A percentile compares a stretch with the other conserved stretches of the same genome.
Conservation (phyloP, 768 basidiomycete species). For the Trametes cubensis region DNA sequence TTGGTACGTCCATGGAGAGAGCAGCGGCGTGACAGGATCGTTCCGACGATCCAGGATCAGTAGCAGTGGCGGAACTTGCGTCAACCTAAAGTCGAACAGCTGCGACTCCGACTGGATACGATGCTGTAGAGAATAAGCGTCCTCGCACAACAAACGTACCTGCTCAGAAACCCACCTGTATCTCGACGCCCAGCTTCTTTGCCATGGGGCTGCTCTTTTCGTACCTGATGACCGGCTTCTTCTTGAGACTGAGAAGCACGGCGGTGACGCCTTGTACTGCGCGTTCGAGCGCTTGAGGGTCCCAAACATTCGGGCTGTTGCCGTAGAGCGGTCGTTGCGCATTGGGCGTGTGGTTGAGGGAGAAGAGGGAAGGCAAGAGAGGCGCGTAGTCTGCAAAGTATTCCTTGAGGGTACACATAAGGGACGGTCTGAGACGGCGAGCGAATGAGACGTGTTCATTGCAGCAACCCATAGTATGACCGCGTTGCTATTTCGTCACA, state of each 20-base stretch:
- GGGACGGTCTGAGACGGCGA: conserved; percentile 9
- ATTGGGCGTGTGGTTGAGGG: conserved; percentile 76
- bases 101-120: conserved; percentile 78
- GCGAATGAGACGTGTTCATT: background rate
- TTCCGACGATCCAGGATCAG: conserved; percentile 94
- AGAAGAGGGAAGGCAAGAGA: conserved; percentile 83
- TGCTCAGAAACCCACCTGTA: conserved; percentile 61
- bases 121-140: conserved; percentile 49
- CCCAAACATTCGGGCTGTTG: conserved; percentile 72
- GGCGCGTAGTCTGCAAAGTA: conserved; percentile 97
- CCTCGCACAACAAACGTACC: conserved; percentile 6
- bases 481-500: background rate
- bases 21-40: conserved; percentile 93
- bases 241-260: conserved; percentile 91
- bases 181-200: conserved; percentile 81
- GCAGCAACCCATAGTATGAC: background rate
- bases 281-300: conserved; percentile 71
- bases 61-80: conserved; percentile 85
- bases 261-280: conserved; percentile 81
- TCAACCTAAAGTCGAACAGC: conserved; percentile 90
- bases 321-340: conserved; percentile 69
- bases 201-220: conserved; percentile 94
- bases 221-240: conserved; percentile 92
- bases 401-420: conserved; percentile 59
- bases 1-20: conserved; percentile 99